phyloP scores from a whole-genome alignment of 225 moss, liverwort and hornwort species.

The Physcomitrium patens region DNA sequence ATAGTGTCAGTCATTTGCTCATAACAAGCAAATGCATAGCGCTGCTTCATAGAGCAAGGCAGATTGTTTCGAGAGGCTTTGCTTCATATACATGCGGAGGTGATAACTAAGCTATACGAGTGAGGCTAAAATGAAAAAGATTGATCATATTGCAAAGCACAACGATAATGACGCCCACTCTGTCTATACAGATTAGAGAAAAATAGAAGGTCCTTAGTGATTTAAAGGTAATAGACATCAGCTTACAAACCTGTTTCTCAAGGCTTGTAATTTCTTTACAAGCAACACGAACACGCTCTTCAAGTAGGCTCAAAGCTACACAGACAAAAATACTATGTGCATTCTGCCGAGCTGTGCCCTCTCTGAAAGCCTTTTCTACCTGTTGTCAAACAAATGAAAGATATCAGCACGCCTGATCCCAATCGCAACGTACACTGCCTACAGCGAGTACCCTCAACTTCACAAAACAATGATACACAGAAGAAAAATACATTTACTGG shows the following conservation, averaged over 20 bases:
- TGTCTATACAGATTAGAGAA: constrained; percentile 10
- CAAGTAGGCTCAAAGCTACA: constrained; percentile 96
- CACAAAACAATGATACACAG: constrained; percentile 8
- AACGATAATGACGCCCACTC: constrained; percentile 11
- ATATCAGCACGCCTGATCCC: constrained; percentile 43
- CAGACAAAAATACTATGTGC: constrained; percentile 99
- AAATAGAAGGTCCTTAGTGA: not conserved
- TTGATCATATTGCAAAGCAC: not conserved
- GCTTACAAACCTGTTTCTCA: constrained; percentile 89
- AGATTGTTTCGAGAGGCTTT: too few species aligned
- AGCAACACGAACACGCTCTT: constrained; percentile 98
- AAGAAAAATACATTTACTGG: constrained; percentile 4
- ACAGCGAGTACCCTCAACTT: constrained; percentile 16
- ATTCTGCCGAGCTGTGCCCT: constrained; percentile 99
- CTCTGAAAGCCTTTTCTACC: constrained; percentile 94
- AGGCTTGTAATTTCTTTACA: constrained; percentile 99
- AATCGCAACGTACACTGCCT: constrained; percentile 22
- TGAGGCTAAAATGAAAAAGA: not conserved
- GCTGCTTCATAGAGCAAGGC: too few species aligned
- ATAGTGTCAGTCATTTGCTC: too few species aligned
- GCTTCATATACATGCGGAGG: too few species aligned
- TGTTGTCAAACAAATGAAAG: constrained; percentile 50
- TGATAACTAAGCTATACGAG: too few species aligned
- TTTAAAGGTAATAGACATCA: not conserved
- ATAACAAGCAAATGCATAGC: too few species aligned